phyloP scores from a whole-genome alignment of 352 stramenopile species.

The Globisporangium ultimum region DNA sequence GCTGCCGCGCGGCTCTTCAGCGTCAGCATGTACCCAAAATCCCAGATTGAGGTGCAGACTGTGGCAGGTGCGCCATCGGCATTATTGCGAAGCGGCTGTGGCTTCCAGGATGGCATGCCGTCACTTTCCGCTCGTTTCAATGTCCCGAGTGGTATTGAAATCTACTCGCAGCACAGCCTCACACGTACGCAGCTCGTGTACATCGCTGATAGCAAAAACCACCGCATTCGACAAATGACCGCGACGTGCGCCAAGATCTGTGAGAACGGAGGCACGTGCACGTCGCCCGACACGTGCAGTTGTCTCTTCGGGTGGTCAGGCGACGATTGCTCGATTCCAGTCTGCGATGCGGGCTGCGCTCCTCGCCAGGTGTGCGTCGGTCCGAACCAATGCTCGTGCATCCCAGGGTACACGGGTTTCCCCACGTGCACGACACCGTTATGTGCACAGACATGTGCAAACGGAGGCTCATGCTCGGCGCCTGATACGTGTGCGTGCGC shows the following conservation, averaged over 20 bases:
- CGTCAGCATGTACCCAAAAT: slow-evolving; percentile 32
- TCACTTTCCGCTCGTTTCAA: slow-evolving; percentile 79
- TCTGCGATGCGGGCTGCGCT: slow-evolving; percentile 51
- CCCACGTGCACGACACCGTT: slow-evolving; percentile 67
- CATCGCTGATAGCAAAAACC: slow-evolving; percentile 92
- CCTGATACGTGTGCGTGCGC: slow-evolving; percentile 93
- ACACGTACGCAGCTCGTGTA: slow-evolving; percentile 71
- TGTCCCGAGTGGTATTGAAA: slow-evolving; percentile 57
- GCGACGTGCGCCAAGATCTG: slow-evolving; percentile 91
- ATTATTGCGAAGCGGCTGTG: slow-evolving; percentile 82
- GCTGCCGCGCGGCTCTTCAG: slow-evolving; percentile 59
- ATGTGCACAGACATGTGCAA: slow-evolving; percentile 89
- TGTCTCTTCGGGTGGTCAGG: slow-evolving; percentile 89
- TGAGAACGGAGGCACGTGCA: slow-evolving; percentile 93
- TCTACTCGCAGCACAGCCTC: slow-evolving; percentile 51
- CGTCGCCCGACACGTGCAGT: slow-evolving; percentile 80
- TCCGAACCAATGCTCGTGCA: slow-evolving; percentile 89
- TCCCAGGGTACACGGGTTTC: slow-evolving; percentile 86
- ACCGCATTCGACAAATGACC: slow-evolving; percentile 90
- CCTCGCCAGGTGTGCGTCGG: slow-evolving; percentile 87
- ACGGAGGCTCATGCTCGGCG: slow-evolving; percentile 85
- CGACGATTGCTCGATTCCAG: slow-evolving; percentile 84
- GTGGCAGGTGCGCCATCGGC: slow-evolving; percentile 85
- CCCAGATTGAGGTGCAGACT: slow-evolving; percentile 86
- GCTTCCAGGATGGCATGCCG: slow-evolving; percentile 82